Conservation (phyloP, 2,329 filamentous ascomycete species). For the Davidsoniella virescens region DNA sequence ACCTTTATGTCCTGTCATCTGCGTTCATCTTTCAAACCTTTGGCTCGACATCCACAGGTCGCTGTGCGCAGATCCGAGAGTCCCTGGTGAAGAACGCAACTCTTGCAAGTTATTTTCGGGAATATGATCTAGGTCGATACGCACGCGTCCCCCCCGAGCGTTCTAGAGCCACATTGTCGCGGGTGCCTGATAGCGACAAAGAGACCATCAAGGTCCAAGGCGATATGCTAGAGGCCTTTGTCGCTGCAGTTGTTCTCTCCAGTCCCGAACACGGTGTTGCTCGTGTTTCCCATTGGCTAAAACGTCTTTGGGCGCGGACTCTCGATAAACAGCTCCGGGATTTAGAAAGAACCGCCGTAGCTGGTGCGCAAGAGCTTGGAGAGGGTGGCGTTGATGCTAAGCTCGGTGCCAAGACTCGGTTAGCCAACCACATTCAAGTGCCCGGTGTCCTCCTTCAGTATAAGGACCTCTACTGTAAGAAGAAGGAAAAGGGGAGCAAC, state of each 20-base stretch:
- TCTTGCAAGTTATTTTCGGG: slow-evolving; percentile 48
- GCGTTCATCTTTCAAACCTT: slow-evolving; percentile 62
- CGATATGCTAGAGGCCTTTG: slow-evolving; percentile 83
- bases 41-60: slow-evolving; percentile 45
- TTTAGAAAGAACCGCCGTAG: background rate
- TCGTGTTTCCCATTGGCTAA: slow-evolving; percentile 54
- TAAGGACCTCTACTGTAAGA: slow-evolving; percentile 33
- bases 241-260: slow-evolving; percentile 60
- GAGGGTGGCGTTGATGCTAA: slow-evolving; percentile 12
- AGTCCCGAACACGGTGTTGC: slow-evolving; percentile 45
- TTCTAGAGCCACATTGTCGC: slow-evolving; percentile 15
- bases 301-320: slow-evolving; percentile 53
- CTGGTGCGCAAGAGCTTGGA: slow-evolving; percentile 21
- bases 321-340: slow-evolving; percentile 37
- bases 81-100: slow-evolving; percentile 66
- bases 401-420: slow-evolving; percentile 31
- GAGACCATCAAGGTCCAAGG: slow-evolving; percentile 57
- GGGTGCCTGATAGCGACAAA: slow-evolving; percentile 29
- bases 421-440: slow-evolving; percentile 36
- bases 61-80: slow-evolving; percentile 62
- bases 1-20: slow-evolving; percentile 62
- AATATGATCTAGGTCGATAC: slow-evolving; percentile 54
- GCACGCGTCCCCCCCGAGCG: slow-evolving; percentile 35
- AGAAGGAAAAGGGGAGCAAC: slow-evolving; percentile 36
- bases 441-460: slow-evolving; percentile 47